Percentiles rank a stretch among this genome's conserved stretches.
Conservation (phyloP, 1,284 basidiomycete species). For the Volvariella surrecta region DNA sequence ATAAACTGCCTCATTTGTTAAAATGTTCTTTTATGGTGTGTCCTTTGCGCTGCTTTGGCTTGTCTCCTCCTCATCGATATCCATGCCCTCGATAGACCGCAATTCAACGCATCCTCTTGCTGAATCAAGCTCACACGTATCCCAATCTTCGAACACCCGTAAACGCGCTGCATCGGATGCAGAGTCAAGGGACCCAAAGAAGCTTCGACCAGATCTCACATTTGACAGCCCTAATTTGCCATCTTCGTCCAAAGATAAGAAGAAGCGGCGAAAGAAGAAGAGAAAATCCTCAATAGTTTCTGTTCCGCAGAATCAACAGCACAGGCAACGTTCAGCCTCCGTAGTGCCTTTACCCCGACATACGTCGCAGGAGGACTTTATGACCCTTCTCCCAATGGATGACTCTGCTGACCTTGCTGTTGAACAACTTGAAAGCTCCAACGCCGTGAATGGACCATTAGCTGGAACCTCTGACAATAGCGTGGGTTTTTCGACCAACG, state of each 20-base stretch:
- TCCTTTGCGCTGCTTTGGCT: too few species aligned
- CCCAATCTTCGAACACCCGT: background rate
- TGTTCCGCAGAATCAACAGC: constrained; percentile 7
- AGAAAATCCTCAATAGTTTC: constrained; percentile 26
- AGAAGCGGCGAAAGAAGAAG: constrained; percentile 22
- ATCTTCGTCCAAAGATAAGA: constrained; percentile 26
- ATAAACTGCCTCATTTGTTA: too few species aligned
- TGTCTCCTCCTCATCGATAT: background rate
- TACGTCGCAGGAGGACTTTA: too few species aligned
- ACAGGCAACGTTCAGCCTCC: constrained; percentile 10
- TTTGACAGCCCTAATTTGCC: background rate
- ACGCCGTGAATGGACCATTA: background rate
- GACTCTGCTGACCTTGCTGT: too few species aligned
- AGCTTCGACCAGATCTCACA: background rate
- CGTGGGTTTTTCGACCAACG: background rate
- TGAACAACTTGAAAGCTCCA: too few species aligned
- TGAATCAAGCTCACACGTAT: background rate
- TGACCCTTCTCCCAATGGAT: too few species aligned
- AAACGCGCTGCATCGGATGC: background rate
- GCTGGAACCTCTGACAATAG: background rate
- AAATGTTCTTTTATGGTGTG: too few species aligned
- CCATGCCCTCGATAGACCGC: background rate
- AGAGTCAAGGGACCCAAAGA: background rate
- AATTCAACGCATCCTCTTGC: background rate
- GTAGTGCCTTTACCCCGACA: constrained; percentile 5